Evolutionary conservation across 1,139 yeast genomes (phyloP), one percentile per base, ranked within the genome.

Genomic region (Magnusiomyces tetraspermus): DNA sequence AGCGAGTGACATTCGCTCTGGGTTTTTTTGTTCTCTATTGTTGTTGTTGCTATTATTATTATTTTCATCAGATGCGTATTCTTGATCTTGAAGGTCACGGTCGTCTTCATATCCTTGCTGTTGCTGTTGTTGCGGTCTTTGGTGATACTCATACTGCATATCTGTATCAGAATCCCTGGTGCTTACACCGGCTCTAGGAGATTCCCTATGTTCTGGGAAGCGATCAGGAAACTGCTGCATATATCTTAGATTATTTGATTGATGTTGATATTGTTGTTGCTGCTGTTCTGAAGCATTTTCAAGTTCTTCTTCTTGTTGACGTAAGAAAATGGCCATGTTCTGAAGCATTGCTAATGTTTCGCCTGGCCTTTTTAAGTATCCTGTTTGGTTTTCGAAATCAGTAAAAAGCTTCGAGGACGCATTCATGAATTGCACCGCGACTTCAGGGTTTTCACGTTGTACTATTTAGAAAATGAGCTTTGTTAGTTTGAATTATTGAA

Each of bases 381-480:
- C 49, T 11, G 22, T 24, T 3, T 24, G 31, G 22, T 21, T 46
- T 21, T 51, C 49, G 2, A 52, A 26, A 19, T 51, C 51, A 4
- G 33, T 45, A 17, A 42, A 33, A 8, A 54, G 37, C 33, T 49
- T 44, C 10, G 55, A 46, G 15, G 49, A 51, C 23, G 48, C 38
- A 37, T 54, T 52, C 51, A 52, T 43, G 26, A 52, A 54, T 11
- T 43, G 52, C 3, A 52, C 52, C 8, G 57, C 57, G 15, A 41
- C 44, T 38, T 52, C 57, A 6, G 57, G 55, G 48, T 50, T 52
- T 23, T 50, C 52, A 19, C 44, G 53, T 17, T 52, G 53, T 19
- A 54, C 33, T 28, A 28, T n/a, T n/a, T n/a, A n/a, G n/a, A n/a
- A n/a, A n/a, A n/a, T n/a, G n/a, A n/a, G n/a, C n/a, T n/a, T n/a